Percentiles rank a stretch among this genome's conserved stretches.
Evolutionary conservation across 305 asterid species (phyloP).

Genomic region (Fraxinus dipetala): DNA sequence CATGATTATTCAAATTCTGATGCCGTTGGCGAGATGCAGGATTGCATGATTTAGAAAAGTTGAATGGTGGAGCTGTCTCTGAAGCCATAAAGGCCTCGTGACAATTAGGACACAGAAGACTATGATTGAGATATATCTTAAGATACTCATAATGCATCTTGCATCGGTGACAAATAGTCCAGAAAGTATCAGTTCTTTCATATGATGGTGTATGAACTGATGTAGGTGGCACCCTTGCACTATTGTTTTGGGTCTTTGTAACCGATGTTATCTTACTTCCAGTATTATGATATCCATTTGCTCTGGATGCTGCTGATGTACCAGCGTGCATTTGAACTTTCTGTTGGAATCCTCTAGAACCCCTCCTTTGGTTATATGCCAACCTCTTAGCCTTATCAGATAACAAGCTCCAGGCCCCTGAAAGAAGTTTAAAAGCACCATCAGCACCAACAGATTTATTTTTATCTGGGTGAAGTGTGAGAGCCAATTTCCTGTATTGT

Average conservation of each 20-base stretch:
- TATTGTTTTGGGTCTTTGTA: slow-evolving; percentile 38
- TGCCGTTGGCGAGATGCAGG: slow-evolving; percentile 25
- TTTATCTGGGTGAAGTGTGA: slow-evolving; percentile 78
- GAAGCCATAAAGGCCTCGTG: slow-evolving; percentile 57
- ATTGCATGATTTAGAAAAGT: slow-evolving; percentile 20
- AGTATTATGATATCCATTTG: slow-evolving; percentile 52
- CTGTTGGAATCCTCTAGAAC: slow-evolving; percentile 44
- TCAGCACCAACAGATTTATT: slow-evolving; percentile 68
- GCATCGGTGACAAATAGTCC: slow-evolving; percentile 81
- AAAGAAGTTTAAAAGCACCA: slow-evolving; percentile 70
- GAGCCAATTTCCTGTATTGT: slow-evolving; percentile 73
- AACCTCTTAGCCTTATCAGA: slow-evolving; percentile 65
- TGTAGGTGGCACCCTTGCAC: slow-evolving; percentile 25
- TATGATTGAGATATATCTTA: slow-evolving; percentile 53
- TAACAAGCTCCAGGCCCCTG: slow-evolving; percentile 76
- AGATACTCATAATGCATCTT: slow-evolving; percentile 75
- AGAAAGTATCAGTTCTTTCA: slow-evolving; percentile 60
- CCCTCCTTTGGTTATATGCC: slow-evolving; percentile 67
- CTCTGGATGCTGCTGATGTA: slow-evolving; percentile 47
- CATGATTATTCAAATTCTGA: slow-evolving; percentile 31
- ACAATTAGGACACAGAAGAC: slow-evolving; percentile 74
- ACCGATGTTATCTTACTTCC: slow-evolving; percentile 36
- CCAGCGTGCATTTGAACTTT: slow-evolving; percentile 43
- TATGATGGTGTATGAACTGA: slow-evolving; percentile 38
- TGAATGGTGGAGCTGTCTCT: slow-evolving; percentile 61